Conservation (phyloP, 164 flowering plant species). For the Euptelea pleiosperma region DNA sequence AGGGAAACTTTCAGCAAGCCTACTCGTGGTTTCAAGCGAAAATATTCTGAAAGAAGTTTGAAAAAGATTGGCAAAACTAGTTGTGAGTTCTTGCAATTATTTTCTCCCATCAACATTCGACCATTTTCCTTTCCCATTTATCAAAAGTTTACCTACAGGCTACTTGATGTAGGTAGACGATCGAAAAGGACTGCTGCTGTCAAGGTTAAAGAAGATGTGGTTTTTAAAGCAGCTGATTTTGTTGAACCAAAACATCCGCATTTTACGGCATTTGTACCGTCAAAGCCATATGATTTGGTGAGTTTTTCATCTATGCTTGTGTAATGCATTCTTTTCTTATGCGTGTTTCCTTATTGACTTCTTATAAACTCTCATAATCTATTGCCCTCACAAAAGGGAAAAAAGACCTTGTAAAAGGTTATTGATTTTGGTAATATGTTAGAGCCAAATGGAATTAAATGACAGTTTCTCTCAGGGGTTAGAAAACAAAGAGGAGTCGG, state of each 20-base stretch:
- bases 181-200: not conserved
- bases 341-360: not conserved
- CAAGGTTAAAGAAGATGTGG: not conserved
- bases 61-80: not conserved
- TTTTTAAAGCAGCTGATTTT: constrained; percentile 5
- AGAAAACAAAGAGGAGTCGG: not conserved
- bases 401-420: too few relatives aligned
- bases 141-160: not conserved
- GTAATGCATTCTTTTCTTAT: not conserved
- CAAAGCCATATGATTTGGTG: constrained; percentile 7
- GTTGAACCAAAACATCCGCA: constrained; percentile 3
- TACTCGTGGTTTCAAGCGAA: constrained; percentile 1
- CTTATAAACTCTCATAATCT: not conserved
- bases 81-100: constrained; percentile 7
- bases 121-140: not conserved
- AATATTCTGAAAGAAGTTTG: not conserved
- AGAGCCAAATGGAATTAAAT: not conserved
- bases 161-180: not conserved
- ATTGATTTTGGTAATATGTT: not conserved
- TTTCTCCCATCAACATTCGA: not conserved
- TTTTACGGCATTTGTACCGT: not conserved
- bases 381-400: too few relatives aligned
- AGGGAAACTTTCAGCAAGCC: not conserved
- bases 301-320: not conserved
- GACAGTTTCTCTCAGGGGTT: not conserved